phyloP scores from a whole-genome alignment of 768 basidiomycete species.

The Cyathus striatus region DNA sequence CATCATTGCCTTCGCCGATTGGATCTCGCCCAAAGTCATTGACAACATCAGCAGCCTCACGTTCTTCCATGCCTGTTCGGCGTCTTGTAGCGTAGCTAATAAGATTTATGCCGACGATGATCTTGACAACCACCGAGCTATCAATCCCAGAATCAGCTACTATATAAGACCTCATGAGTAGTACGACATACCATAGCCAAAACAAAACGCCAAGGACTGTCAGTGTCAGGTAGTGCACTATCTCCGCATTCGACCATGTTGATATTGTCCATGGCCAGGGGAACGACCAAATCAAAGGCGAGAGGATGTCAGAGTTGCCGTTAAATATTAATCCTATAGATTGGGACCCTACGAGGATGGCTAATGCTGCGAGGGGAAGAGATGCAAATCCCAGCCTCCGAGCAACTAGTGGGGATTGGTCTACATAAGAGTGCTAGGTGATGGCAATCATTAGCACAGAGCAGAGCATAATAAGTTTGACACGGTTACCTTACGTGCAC shows the following conservation, averaged over 20 bases:
- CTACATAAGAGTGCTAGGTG: slow-evolving; percentile 78
- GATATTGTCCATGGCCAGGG: slow-evolving; percentile 40
- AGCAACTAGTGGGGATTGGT: slow-evolving; percentile 92
- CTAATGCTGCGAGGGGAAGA: slow-evolving; percentile 83
- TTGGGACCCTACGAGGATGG: slow-evolving; percentile 71
- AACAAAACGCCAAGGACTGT: slow-evolving; percentile 55
- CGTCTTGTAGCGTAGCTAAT: slow-evolving; percentile 78
- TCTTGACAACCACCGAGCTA: slow-evolving; percentile 82
- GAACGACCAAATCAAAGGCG: slow-evolving; percentile 7
- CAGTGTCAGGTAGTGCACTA: slow-evolving; percentile 59
- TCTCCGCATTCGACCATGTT: slow-evolving; percentile 41
- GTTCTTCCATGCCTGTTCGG: slow-evolving; percentile 71
- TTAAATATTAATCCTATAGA: slow-evolving; percentile 59
- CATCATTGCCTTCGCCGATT: slow-evolving; percentile 86
- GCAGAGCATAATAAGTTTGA: background rate
- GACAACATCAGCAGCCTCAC: slow-evolving; percentile 66
- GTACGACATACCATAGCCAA: slow-evolving; percentile 77
- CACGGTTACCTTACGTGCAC: slow-evolving; percentile 59
- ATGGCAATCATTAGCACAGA: slow-evolving; percentile 4
- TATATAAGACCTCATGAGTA: slow-evolving; percentile 4
- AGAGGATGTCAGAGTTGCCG: slow-evolving; percentile 27
- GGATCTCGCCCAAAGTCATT: slow-evolving; percentile 91
- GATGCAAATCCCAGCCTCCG: slow-evolving; percentile 92
- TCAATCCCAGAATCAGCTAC: background rate
- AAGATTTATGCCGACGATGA: slow-evolving; percentile 87